These are phyloP conservation scores for Flaveria ramosissima DNA, from an alignment of 129 eudicot species.

Conservation along the genomic window DNA sequence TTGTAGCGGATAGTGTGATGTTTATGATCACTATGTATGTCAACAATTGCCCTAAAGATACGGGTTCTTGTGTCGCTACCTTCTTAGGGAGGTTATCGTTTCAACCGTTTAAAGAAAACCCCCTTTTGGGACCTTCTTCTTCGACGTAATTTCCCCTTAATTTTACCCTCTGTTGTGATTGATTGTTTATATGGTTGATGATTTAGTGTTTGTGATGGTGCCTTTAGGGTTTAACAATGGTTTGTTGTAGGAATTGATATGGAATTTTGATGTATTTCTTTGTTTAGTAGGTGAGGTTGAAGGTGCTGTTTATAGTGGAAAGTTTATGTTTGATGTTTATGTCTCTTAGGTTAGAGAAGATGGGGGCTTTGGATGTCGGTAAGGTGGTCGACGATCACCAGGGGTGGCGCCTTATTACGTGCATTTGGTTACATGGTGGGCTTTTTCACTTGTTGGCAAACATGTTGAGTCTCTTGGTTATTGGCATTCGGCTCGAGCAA, in stretches of 20 bases:
- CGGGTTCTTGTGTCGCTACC: constrained; percentile 63
- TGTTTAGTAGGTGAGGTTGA: constrained; percentile 14
- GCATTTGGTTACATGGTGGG: constrained; percentile 98
- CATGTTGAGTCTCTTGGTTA: constrained; percentile 82
- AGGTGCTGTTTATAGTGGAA: background rate
- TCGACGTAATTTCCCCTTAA: constrained; percentile 48
- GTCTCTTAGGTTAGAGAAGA: constrained; percentile 59
- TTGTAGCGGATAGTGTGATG: constrained; percentile 57
- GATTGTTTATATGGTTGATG: background rate
- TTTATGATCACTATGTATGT: constrained; percentile 78
- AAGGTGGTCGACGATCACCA: constrained; percentile 73
- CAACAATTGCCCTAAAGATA: constrained; percentile 76
- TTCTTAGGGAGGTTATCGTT: constrained; percentile 76
- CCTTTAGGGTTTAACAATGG: no score
- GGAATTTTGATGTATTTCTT: background rate
- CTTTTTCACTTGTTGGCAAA: constrained; percentile 82
- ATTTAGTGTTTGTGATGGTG: background rate
- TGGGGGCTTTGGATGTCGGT: constrained; percentile 90
- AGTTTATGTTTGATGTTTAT: background rate
- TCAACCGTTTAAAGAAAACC: constrained; percentile 89
- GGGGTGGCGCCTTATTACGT: constrained; percentile 81
- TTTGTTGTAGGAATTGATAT: no score
- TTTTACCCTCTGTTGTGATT: background rate
- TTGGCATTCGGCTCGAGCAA: constrained; percentile 92
- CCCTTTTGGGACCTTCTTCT: constrained; percentile 94